Conservation (phyloP, 805 yeast genomes). For the Kuraishia hungarica region DNA sequence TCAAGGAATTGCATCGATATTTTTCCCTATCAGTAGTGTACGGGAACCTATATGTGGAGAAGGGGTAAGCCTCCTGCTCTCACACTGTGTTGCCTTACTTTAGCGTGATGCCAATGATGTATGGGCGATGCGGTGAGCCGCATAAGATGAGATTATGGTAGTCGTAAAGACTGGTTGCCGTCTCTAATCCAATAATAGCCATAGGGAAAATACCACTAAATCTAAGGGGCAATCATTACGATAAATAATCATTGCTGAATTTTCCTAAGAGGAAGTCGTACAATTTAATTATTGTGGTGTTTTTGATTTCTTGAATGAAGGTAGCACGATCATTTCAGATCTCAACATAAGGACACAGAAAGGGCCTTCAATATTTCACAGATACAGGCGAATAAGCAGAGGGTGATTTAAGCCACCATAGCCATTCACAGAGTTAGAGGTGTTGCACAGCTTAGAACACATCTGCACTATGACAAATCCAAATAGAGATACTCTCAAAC, state of each 20-base stretch:
- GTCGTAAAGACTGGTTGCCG: no score
- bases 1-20: no score
- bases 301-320: no score
- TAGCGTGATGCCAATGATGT: not conserved
- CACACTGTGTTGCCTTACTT: not conserved
- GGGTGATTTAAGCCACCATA: not conserved
- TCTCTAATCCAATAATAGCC: no score
- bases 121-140: not conserved
- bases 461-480: slow-evolving; percentile 8
- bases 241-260: no score
- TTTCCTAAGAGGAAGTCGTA: no score
- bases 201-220: no score
- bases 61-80: not conserved
- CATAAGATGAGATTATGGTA: not conserved
- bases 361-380: not conserved
- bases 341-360: not conserved
- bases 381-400: not conserved
- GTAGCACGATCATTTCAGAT: not conserved
- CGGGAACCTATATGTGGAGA: not conserved
- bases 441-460: slow-evolving; percentile 1
- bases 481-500: slow-evolving; percentile 27
- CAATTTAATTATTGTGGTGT: no score
- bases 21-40: not conserved
- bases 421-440: not conserved
- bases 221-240: no score